Percentiles rank a stretch among this genome's conserved stretches.
phyloP scores from a whole-genome alignment of 495 filamentous ascomycete species.

The Mytilinidion resinicola region DNA sequence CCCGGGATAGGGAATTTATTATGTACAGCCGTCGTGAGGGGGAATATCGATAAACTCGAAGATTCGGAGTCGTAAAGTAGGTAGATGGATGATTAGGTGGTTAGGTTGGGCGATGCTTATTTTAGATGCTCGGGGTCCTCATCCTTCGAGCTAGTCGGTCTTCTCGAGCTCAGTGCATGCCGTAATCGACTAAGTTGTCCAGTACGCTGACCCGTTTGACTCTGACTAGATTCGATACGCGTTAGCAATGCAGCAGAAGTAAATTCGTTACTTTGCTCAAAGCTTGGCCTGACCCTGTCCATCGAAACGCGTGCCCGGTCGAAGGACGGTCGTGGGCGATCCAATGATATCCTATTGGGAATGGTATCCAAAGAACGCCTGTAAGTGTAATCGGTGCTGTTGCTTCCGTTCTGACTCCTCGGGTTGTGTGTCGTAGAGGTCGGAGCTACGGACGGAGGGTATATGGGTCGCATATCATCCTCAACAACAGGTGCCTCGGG shows the following conservation, averaged over 20 bases:
- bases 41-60: constrained; percentile 11
- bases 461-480: constrained; percentile 83
- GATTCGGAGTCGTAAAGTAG: constrained; percentile 7
- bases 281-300: constrained; percentile 70
- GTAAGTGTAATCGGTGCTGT: constrained; percentile 81
- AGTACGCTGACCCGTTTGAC: constrained; percentile 1
- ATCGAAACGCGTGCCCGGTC: constrained; percentile 70
- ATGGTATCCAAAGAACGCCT: constrained; percentile 17
- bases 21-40: constrained; percentile 22
- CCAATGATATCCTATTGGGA: constrained; percentile 30
- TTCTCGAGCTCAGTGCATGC: constrained; percentile 14
- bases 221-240: constrained; percentile 56
- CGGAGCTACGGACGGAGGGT: constrained; percentile 74
- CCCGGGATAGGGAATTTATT: constrained; percentile 8
- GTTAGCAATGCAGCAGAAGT: constrained; percentile 78
- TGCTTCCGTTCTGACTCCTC: constrained; percentile 83
- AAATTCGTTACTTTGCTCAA: constrained; percentile 82
- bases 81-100: not conserved
- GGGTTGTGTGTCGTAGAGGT: constrained; percentile 75
- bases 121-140: constrained; percentile 11
- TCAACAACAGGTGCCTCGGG: constrained; percentile 54
- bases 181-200: constrained; percentile 19
- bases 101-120: too few species aligned
- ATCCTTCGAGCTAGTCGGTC: constrained; percentile 20
- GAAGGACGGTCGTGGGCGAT: constrained; percentile 60